Evolutionary conservation across 169 alveolate genomes (phyloP).

Genomic region (Eimeria tenella): DNA sequence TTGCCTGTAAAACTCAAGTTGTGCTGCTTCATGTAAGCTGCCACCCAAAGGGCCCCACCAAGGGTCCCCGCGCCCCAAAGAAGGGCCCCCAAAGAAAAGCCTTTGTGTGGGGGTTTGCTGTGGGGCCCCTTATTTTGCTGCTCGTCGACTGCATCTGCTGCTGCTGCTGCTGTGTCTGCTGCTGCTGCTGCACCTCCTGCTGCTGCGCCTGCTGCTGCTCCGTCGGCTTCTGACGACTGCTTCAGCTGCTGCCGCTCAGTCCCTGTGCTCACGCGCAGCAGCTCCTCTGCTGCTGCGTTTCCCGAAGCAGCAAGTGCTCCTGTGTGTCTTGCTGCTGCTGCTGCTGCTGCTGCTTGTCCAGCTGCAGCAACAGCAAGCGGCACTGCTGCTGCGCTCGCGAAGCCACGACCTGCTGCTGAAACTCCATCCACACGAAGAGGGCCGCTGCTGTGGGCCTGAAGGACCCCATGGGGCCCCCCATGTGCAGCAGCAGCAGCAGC

Average conservation of each 20-base stretch:
- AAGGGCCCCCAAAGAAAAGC: slow-evolving; percentile 10
- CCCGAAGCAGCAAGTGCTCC: slow-evolving; percentile 53
- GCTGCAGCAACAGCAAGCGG: neutral
- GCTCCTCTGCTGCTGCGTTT: slow-evolving; percentile 24
- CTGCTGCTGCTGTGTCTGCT: neutral
- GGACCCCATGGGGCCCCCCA: too few species aligned
- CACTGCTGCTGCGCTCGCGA: slow-evolving; percentile 40
- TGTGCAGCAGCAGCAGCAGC: neutral
- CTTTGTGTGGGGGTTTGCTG: neutral
- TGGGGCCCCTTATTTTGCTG: neutral
- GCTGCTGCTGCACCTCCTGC: neutral
- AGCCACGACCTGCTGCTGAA: neutral
- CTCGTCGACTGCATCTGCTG: neutral
- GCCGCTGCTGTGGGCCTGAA: too few species aligned
- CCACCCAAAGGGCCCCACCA: slow-evolving; percentile 21
- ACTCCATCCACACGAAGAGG: neutral
- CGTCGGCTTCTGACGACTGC: neutral
- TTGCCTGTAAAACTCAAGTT: slow-evolving; percentile 13
- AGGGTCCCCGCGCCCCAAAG: slow-evolving; percentile 19
- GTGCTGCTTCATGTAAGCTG: slow-evolving; percentile 35
- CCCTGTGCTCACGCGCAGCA: neutral
- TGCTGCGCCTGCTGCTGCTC: neutral
- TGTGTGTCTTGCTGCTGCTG: slow-evolving; percentile 52
- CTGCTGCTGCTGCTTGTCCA: slow-evolving; percentile 23
- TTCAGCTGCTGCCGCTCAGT: neutral